Evolutionary conservation across 2,329 filamentous ascomycete genomes (phyloP).

Genomic region (Ascochyta clinopodiicola): DNA sequence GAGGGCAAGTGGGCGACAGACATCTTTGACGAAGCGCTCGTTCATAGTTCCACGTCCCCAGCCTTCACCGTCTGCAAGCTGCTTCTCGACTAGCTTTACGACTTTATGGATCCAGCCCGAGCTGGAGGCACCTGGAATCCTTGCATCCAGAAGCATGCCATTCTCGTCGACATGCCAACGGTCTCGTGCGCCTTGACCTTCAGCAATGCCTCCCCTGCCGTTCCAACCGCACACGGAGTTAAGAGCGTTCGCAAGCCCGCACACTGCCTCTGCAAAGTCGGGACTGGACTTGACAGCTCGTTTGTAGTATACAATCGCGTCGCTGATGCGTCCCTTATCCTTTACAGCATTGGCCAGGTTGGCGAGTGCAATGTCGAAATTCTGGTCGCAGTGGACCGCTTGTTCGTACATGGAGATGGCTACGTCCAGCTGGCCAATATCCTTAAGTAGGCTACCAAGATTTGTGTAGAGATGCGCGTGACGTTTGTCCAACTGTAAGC

Average conservation of each 20-base stretch:
- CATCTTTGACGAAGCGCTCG: conserved; percentile 47
- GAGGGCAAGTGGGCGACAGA: conserved; percentile 55
- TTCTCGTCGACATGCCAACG: conserved; percentile 91
- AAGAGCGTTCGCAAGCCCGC: conserved; percentile 89
- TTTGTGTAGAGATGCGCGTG: conserved; percentile 98
- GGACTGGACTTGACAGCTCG: conserved; percentile 91
- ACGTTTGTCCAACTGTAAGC: conserved; percentile 80
- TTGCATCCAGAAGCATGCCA: conserved; percentile 81
- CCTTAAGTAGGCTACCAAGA: conserved; percentile 90
- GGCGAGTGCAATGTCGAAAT: conserved; percentile 94
- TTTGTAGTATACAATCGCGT: conserved; percentile 91
- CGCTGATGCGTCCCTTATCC: conserved; percentile 88
- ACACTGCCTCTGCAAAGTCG: conserved; percentile 95
- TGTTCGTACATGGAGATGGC: conserved; percentile 98
- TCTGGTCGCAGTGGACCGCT: conserved; percentile 89
- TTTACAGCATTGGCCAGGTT: conserved; percentile 98
- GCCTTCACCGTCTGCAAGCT: conserved; percentile 81
- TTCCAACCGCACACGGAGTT: conserved; percentile 97
- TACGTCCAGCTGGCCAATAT: conserved; percentile 88
- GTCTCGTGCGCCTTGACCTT: conserved; percentile 76
- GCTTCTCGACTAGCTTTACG: conserved; percentile 86
- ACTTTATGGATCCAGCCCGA: conserved; percentile 88
- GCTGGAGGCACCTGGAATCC: conserved; percentile 64
- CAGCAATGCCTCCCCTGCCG: conserved; percentile 82
- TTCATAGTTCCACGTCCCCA: conserved; percentile 80